Percentiles rank a stretch among this genome's conserved stretches.
These are phyloP conservation scores for Thuja plicata DNA, from an alignment of 83 land plant species.

Conservation along the genomic window DNA sequence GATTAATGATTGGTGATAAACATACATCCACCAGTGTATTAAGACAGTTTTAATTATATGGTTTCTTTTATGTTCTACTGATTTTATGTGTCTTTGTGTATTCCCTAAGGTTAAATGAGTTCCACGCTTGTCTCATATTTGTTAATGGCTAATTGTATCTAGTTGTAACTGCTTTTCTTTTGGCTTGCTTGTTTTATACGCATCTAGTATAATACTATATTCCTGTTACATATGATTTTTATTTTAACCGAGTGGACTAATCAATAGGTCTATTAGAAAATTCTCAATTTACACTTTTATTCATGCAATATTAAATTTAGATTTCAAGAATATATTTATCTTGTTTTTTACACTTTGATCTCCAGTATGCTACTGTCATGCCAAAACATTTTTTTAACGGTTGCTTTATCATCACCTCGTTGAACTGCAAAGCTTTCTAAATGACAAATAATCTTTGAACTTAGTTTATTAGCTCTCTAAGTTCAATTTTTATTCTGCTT, in stretches of 20 bases:
- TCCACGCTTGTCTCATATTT: background rate
- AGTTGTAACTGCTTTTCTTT: background rate
- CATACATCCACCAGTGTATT: background rate
- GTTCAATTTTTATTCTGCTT: background rate
- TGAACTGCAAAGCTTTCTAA: background rate
- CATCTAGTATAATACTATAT: background rate
- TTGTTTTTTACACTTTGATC: background rate
- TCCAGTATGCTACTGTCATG: background rate
- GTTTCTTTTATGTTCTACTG: background rate
- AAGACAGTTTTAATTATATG: background rate
- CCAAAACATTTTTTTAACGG: background rate
- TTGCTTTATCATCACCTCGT: background rate
- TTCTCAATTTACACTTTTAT: background rate
- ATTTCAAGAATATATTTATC: background rate
- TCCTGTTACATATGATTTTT: background rate
- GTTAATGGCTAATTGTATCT: background rate
- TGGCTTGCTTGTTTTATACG: background rate
- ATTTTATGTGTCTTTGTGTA: background rate
- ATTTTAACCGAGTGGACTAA: background rate
- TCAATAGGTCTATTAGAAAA: background rate
- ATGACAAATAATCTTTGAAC: background rate
- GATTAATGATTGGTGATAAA: background rate
- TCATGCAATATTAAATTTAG: background rate
- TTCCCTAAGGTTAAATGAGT: background rate
- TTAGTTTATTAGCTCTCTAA: background rate